Conservation (phyloP, 1,284 basidiomycete genomes). For the Malassezia yamatoensis region DNA sequence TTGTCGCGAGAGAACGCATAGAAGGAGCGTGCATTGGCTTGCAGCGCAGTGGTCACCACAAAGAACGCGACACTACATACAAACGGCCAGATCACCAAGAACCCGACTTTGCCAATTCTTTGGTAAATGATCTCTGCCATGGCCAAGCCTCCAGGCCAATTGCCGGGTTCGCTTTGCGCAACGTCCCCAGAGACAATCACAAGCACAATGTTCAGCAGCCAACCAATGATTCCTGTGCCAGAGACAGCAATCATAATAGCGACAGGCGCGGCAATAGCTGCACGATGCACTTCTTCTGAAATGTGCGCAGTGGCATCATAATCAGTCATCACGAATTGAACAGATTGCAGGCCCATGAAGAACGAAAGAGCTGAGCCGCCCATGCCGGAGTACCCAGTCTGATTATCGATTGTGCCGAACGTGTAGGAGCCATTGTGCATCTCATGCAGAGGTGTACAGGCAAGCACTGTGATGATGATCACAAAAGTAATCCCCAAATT, state of each 20-base stretch:
- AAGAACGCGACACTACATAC: conserved; percentile 47
- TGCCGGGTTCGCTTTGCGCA: conserved; percentile 21
- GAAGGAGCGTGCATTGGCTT: conserved; percentile 74
- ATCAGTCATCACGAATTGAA: conserved; percentile 58
- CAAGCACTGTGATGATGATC: conserved; percentile 74
- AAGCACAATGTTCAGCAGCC: conserved; percentile 53
- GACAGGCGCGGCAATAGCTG: conserved; percentile 65
- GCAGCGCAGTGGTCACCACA: conserved; percentile 56
- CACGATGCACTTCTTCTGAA: conserved; percentile 77
- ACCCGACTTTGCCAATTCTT: conserved; percentile 52
- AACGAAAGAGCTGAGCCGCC: conserved; percentile 72
- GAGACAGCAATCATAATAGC: conserved; percentile 76
- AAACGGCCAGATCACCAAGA: conserved; percentile 55
- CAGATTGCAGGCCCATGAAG: conserved; percentile 73
- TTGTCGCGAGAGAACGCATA: conserved; percentile 82
- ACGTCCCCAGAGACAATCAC: conserved; percentile 60
- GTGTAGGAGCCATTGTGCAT: conserved; percentile 67
- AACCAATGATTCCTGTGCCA: conserved; percentile 36
- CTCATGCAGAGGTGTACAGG: conserved; percentile 58
- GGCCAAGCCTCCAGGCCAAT: conserved; percentile 41
- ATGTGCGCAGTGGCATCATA: conserved; percentile 65
- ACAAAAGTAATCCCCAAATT: conserved; percentile 58
- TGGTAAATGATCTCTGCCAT: conserved; percentile 41
- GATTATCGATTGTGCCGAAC: conserved; percentile 59
- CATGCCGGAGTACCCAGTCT: conserved; percentile 51